phyloP scores from a whole-genome alignment of 495 filamentous ascomycete genomes.

The Penicillium canariense region DNA sequence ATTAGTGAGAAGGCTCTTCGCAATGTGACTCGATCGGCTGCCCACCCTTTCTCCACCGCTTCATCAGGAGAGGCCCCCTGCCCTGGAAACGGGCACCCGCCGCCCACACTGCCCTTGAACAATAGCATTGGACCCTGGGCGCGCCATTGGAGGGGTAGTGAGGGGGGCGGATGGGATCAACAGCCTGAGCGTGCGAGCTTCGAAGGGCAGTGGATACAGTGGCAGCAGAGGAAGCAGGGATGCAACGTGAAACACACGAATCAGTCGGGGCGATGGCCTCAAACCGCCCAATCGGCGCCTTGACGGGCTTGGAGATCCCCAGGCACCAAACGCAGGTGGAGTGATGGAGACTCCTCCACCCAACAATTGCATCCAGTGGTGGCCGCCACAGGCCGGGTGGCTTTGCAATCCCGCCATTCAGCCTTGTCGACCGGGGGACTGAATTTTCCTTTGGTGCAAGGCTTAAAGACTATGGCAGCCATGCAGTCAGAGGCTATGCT shows the following conservation, averaged over 20 bases:
- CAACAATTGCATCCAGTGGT: neutral
- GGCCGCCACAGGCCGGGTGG: neutral
- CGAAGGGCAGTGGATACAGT: neutral
- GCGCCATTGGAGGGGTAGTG: neutral
- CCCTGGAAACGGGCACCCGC: neutral
- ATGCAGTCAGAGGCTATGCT: neutral
- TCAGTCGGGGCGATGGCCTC: neutral
- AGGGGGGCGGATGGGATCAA: neutral
- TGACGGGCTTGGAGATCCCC: neutral
- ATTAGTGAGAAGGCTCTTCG: conserved; percentile 15
- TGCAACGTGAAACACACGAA: neutral
- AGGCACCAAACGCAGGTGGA: neutral
- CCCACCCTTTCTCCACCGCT: conserved; percentile 18
- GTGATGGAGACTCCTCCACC: neutral
- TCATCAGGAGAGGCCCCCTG: conserved; percentile 7
- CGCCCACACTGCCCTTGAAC: neutral
- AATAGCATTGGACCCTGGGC: neutral
- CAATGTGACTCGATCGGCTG: conserved; percentile 18
- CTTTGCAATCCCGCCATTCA: no score
- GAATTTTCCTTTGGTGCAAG: neutral
- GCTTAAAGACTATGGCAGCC: neutral
- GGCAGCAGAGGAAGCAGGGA: neutral
- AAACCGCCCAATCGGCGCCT: neutral
- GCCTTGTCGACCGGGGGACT: no score
- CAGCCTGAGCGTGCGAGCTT: neutral